Percentiles rank a stretch among this genome's conserved stretches.
These are phyloP conservation scores for Xylaria digitata DNA, from an alignment of 2,329 filamentous ascomycete genomes.

Conservation along the genomic window DNA sequence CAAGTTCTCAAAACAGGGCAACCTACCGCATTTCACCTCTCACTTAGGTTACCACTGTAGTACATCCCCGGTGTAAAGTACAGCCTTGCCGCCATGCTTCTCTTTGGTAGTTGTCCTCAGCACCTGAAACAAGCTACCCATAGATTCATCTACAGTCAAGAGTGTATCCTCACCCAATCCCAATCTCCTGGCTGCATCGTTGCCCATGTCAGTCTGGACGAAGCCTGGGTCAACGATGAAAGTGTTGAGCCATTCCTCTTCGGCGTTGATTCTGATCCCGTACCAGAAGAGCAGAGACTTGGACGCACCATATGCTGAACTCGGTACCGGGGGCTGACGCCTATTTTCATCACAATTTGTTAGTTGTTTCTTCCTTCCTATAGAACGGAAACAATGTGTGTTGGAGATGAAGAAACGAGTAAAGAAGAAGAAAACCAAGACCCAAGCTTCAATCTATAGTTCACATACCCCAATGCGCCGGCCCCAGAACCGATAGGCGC, in stretches of 20 bases:
- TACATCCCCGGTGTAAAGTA: slow-evolving; percentile 35
- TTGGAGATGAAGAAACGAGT: too few species aligned
- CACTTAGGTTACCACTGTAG: slow-evolving; percentile 14
- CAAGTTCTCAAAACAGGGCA: background rate
- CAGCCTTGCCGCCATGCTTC: slow-evolving; percentile 38
- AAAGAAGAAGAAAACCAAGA: background rate
- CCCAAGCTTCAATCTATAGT: background rate
- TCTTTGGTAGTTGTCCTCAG: slow-evolving; percentile 36
- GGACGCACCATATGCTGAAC: slow-evolving; percentile 56
- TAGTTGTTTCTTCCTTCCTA: background rate
- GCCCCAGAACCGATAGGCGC: slow-evolving; percentile 53
- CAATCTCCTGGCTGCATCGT: slow-evolving; percentile 48
- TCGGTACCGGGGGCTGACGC: slow-evolving; percentile 45
- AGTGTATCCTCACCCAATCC: slow-evolving; percentile 51
- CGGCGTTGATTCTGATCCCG: slow-evolving; percentile 48
- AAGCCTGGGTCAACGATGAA: slow-evolving; percentile 52
- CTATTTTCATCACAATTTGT: slow-evolving; percentile 25
- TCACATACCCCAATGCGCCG: slow-evolving; percentile 35
- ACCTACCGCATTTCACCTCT: background rate
- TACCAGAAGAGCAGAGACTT: slow-evolving; percentile 55
- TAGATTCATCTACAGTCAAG: slow-evolving; percentile 50
- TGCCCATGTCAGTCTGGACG: slow-evolving; percentile 58
- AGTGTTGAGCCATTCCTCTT: slow-evolving; percentile 51
- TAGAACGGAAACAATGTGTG: background rate
- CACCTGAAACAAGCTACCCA: slow-evolving; percentile 48